phyloP scores from a whole-genome alignment of 2,329 filamentous ascomycete genomes.

The Cordyceps fumosorosea region DNA sequence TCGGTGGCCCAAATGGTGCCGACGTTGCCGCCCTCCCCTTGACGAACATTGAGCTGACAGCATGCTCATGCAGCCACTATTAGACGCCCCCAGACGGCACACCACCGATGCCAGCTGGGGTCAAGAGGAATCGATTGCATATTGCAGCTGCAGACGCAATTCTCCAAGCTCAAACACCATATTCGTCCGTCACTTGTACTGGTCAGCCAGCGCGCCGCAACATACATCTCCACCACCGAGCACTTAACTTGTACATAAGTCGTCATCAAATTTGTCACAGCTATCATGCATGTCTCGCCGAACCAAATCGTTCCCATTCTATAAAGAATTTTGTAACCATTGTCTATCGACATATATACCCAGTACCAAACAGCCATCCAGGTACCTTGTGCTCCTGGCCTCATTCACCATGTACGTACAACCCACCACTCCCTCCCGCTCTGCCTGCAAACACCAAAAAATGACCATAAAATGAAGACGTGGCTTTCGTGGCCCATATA shows the following conservation, averaged over 20 bases:
- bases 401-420: conserved; percentile 1
- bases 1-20: not conserved
- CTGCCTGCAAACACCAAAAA: not conserved
- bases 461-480: not conserved
- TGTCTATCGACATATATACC: conserved; percentile 1
- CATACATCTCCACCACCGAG: not conserved
- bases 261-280: not conserved
- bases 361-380: not conserved
- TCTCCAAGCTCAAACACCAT: too few relatives aligned
- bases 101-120: not conserved
- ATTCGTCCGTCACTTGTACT: too few relatives aligned
- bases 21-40: not conserved
- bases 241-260: not conserved
- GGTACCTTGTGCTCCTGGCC: not conserved
- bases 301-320: not conserved
- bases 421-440: not conserved
- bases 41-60: not conserved
- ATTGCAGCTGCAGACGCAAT: not conserved
- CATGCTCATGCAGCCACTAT: not conserved
- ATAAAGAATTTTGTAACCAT: not conserved
- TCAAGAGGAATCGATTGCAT: not conserved
- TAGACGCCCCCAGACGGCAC: not conserved
- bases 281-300: not conserved
- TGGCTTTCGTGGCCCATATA: not conserved
- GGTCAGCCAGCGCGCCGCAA: too few relatives aligned